phyloP scores from a whole-genome alignment of 1,284 basidiomycete genomes.

The Mycena citricolor region DNA sequence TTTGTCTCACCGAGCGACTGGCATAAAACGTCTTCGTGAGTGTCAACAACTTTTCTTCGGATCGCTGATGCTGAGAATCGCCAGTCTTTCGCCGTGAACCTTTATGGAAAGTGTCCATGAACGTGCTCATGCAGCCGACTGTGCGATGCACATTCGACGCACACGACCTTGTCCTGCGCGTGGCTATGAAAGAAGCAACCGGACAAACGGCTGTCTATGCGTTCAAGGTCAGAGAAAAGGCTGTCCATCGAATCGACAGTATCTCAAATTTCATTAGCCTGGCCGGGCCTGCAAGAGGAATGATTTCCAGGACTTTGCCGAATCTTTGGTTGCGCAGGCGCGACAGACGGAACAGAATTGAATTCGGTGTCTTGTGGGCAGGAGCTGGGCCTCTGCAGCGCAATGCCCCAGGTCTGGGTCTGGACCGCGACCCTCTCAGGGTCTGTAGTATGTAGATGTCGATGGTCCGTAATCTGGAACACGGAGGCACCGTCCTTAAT shows the following conservation, averaged over 20 bases:
- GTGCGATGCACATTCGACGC: constrained; percentile 57
- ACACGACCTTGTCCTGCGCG: constrained; percentile 52
- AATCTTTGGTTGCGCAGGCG: constrained; percentile 36
- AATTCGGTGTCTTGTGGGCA: too few relatives aligned
- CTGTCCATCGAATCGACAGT: not conserved
- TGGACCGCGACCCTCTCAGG: too few relatives aligned
- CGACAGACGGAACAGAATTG: constrained; percentile 10
- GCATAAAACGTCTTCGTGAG: constrained; percentile 46
- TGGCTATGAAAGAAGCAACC: constrained; percentile 49
- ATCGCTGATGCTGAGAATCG: too few relatives aligned
- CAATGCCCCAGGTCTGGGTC: too few relatives aligned
- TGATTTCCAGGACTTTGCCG: constrained; percentile 51
- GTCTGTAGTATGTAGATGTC: too few relatives aligned
- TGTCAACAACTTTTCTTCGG: constrained; percentile 23
- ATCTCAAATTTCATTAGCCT: constrained; percentile 37
- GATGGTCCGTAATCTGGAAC: too few relatives aligned
- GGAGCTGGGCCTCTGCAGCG: too few relatives aligned
- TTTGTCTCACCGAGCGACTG: constrained; percentile 41
- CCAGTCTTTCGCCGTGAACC: constrained; percentile 68
- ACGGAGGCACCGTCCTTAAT: too few relatives aligned
- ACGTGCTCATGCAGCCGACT: constrained; percentile 47
- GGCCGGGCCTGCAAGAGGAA: constrained; percentile 47
- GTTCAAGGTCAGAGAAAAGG: constrained; percentile 37
- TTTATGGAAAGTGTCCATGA: constrained; percentile 66
- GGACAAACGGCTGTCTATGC: constrained; percentile 44